Base-by-base conservation (phyloP, 202 grass and related monocot species). In the Saccharum hybrid region DNA sequence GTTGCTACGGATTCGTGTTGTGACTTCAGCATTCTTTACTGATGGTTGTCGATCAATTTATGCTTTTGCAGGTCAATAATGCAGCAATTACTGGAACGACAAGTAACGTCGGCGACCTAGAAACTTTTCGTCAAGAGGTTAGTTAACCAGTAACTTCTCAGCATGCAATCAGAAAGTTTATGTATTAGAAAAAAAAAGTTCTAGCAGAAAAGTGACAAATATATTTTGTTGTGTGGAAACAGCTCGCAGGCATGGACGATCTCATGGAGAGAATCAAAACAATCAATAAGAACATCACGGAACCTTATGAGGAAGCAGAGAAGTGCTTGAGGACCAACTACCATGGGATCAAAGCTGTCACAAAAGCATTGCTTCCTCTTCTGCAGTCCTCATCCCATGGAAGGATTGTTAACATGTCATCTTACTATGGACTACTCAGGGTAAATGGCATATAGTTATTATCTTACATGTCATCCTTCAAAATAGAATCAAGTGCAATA, bases 361-460 rank as follows among this genome's bases (percentile, higher is more conserved):
- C 76, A 4, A 66, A 81, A 63, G 75, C 84, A 64, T 13, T 90
- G 16, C 11, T 90, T 41, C 84, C 84, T 80, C 67, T 90, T 45
- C 83, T 91, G 10, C 42, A 81, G 23, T 85, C 26, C 18, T 91
- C 89, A 4, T 10, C 42, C 4, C 80, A 68, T 26, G 79, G 79
- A 79, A 83, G 89, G 56, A 75, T 88, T 40, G 77, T 91, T 8
- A 91, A 68, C 71, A 23, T 91, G 19, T 82, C 89, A 36, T 91
- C 89, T 6, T 4, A 3, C 10, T 59, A 42, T 31, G 89, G 89
- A 63, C 79, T 39, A 39, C 56, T 91, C 14, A 77, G 75, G 75
- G 75, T 77, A 77, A 70, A 63, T 6, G 60, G 34, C 14, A 0
- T 34, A 7, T 16, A 18, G 13, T 2, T 33, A 36, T 16, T 42